Base-by-base conservation (phyloP, 73 alveolate species). In the Paramecium sonneborni region DNA sequence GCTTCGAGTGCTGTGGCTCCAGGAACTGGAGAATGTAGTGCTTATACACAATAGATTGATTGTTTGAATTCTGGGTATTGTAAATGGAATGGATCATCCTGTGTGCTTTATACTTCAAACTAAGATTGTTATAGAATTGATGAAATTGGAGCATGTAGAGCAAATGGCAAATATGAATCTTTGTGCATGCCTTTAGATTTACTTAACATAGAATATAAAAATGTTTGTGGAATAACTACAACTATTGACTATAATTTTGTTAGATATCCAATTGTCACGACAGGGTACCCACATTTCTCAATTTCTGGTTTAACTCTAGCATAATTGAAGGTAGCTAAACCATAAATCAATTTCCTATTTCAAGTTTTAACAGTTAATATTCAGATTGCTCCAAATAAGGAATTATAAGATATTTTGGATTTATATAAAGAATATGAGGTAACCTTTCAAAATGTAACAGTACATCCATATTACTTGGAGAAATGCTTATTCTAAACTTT, bases 391-490 rank as follows among this genome's bases (percentile, higher is more conserved):
- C 18, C 28, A 12, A 72, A 72, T 72, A 7, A 8, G 15, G 86
- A 72, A 72, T 72, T 72, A 38, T 38, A 35, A 72, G 52, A 34
- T 15, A 72, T 72, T 14, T 37, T 72, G n/a, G 86, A 72, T 34
- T 12, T 72, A 10, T 72, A 72, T 18, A 35, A 35, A 10, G 74
- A 9, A 11, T 43, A 30, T 7, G 34, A 12, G 15, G 1, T 38
- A 15, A 15, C 38, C 6, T 72, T 72, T 20, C 38, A 32, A 0
- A 72, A 18, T 8, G 34, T 2, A 12, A 62, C 84, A 21, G 57
- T 41, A 3, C 90, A 79, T 44, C 90, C 90, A 18, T 79, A 10
- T 79, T 79, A 79, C 24, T 30, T 79, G 46, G 90, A 79, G 21
- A 79, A 46, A 24, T 57, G 74, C 15, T 30, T 79, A 14, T 79